phyloP scores from a whole-genome alignment of 176 grass and related monocot species.

The Oryza meridionalis region DNA sequence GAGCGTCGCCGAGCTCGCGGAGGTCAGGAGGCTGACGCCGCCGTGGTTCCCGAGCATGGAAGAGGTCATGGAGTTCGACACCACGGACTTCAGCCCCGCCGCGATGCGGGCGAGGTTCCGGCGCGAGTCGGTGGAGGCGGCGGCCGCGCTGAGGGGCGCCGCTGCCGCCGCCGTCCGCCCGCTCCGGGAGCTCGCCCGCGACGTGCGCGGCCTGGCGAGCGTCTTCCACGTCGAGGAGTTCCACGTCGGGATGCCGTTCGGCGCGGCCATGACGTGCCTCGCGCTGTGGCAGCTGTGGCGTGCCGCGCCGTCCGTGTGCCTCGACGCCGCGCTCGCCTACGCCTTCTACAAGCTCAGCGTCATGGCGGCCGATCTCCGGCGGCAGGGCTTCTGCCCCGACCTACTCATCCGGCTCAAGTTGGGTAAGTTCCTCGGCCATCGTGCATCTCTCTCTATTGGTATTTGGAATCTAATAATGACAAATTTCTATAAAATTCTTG shows the following conservation, averaged over 20 bases:
- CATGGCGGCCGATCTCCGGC: not conserved
- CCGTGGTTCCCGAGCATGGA: too few relatives aligned
- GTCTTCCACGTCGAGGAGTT: conserved; percentile 18
- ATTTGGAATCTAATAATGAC: too few relatives aligned
- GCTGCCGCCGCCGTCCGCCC: conserved; percentile 1
- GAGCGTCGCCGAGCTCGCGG: too few relatives aligned
- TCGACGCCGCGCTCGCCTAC: not conserved
- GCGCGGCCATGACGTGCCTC: not conserved
- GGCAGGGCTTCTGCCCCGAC: conserved; percentile 3
- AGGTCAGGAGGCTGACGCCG: too few relatives aligned
- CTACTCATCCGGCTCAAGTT: conserved; percentile 18
- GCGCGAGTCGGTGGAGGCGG: conserved; percentile 10
- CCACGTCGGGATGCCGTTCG: conserved; percentile 38
- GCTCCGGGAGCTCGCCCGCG: conserved; percentile 10
- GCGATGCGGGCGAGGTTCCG: not conserved
- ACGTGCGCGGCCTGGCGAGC: not conserved
- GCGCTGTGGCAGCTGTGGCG: conserved; percentile 21
- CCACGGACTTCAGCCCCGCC: too few relatives aligned
- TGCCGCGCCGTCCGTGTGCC: not conserved
- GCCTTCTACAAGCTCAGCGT: conserved; percentile 41
- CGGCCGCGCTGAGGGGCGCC: not conserved
- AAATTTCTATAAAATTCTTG: too few relatives aligned
- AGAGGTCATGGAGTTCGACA: too few relatives aligned
- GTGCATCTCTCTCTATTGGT: too few relatives aligned
- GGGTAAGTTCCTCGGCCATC: not conserved